Evolutionary conservation across 2,329 filamentous ascomycete species (phyloP), one percentile per base, ranked within the genome.

Genomic region (Ceratocystis smalleyi): DNA sequence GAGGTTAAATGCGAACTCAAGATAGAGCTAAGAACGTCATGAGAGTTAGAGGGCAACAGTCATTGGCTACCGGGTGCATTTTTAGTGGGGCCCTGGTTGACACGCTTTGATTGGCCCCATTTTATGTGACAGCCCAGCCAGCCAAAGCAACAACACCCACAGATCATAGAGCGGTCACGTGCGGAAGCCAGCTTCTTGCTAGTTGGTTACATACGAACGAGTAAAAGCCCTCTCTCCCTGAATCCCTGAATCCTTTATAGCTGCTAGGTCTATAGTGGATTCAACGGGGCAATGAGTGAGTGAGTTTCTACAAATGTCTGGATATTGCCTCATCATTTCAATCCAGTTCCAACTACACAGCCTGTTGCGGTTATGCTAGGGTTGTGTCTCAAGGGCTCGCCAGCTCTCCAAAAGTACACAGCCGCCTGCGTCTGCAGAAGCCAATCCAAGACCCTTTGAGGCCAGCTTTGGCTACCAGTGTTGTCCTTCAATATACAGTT

Each of bases 1-100:
- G 47, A 57, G 27, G 17, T 30, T 32, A n/a, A 57, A 57, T 57
- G 54, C 22, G 30, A 35, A 35, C 15, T 17, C 54, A 35, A 35
- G 17, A 57, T n/a, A 57, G 32, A 51, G 47, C 47, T 15, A 51
- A 51, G 47, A 22, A 57, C 54, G 54, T 57, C 54, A 57, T 57
- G 54, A 19, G 54, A 57, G n/a, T 57, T n/a, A 3, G 5, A n/a
- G 30, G 8, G 54, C 15, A 35, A 1, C 54, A 8, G 3, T 8
- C 54, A 57, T 57, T 57, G 54, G 54, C 54, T 57, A n/a, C 27
- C n/a, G 12, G 17, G 24, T 4, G 2, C 15, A 17, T 19, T 40
- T 57, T 35, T 2, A 57, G 54, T 57, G 54, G 54, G 27, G 12
- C 54, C 17, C 8, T n/a, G 17, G 54, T 35, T 57, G 54, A 57